A percentile compares a stretch with the other conserved stretches of the same genome.
phyloP scores from a whole-genome alignment of 768 basidiomycete species.

The Russula ochroleuca region DNA sequence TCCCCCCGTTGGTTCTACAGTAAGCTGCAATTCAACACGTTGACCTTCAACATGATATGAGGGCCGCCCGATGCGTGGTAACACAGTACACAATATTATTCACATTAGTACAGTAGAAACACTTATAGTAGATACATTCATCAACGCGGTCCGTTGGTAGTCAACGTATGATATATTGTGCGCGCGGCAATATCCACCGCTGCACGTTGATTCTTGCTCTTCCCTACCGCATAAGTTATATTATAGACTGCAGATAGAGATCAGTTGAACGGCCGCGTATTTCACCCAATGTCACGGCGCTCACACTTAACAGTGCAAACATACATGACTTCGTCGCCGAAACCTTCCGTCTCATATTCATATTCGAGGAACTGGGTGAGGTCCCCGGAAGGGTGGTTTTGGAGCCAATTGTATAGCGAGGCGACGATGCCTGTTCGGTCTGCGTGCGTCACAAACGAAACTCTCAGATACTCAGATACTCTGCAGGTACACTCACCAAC shows the following conservation, averaged over 20 bases:
- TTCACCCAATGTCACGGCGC: background rate
- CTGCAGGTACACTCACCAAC: background rate
- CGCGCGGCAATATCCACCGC: slow-evolving; percentile 1
- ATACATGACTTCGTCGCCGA: background rate
- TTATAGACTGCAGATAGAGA: background rate
- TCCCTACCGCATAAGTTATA: background rate
- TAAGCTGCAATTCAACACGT: too few species aligned
- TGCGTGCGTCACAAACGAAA: background rate
- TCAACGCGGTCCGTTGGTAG: background rate
- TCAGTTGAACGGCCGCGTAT: background rate
- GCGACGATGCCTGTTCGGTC: background rate
- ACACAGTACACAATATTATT: too few species aligned
- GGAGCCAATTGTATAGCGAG: slow-evolving; percentile 1
- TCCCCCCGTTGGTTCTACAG: too few species aligned
- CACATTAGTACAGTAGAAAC: too few species aligned
- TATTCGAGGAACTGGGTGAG: background rate
- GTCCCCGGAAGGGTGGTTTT: background rate
- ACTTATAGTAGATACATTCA: background rate
- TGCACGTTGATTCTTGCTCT: background rate
- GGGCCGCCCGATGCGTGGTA: too few species aligned
- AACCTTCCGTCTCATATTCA: background rate
- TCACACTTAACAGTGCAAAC: background rate
- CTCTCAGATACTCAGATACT: too few species aligned
- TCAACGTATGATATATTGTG: too few species aligned
- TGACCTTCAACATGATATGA: too few species aligned